These are phyloP conservation scores for Auricularia sp. DNA, from an alignment of 768 basidiomycete species.

Conservation along the genomic window DNA sequence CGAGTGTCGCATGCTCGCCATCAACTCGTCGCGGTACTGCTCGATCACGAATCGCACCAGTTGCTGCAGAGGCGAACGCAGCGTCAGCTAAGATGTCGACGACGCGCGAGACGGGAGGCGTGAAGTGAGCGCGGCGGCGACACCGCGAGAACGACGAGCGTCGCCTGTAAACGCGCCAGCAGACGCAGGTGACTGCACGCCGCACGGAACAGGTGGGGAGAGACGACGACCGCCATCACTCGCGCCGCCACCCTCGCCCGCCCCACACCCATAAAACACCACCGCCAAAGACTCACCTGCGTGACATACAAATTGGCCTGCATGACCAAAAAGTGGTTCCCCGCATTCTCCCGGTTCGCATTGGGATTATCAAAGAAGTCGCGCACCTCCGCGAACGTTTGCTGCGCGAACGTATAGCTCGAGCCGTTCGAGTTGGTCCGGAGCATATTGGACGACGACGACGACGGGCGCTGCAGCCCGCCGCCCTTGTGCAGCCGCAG, in stretches of 20 bases:
- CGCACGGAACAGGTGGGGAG: no score
- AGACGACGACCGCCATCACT: no score
- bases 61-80: slow-evolving; percentile 44
- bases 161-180: no score
- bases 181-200: no score
- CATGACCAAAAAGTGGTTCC: slow-evolving; percentile 86
- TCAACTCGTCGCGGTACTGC: slow-evolving; percentile 82
- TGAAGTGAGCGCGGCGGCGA: no score
- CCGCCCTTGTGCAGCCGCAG: slow-evolving; percentile 46
- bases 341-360: slow-evolving; percentile 71
- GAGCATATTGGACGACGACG: slow-evolving; percentile 3
- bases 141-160: no score
- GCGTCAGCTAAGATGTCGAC: background rate
- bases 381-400: slow-evolving; percentile 79
- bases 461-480: slow-evolving; percentile 2
- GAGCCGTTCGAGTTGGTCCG: background rate
- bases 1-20: slow-evolving; percentile 54
- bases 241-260: background rate
- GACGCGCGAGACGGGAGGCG: background rate
- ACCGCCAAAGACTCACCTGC: slow-evolving; percentile 42
- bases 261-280: background rate
- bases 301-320: slow-evolving; percentile 90
- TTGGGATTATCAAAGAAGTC: slow-evolving; percentile 90
- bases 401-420: slow-evolving; percentile 58
- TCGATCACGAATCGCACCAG: slow-evolving; percentile 86